phyloP scores from a whole-genome alignment of 345 rosid species.

The Salix koriyanagi region DNA sequence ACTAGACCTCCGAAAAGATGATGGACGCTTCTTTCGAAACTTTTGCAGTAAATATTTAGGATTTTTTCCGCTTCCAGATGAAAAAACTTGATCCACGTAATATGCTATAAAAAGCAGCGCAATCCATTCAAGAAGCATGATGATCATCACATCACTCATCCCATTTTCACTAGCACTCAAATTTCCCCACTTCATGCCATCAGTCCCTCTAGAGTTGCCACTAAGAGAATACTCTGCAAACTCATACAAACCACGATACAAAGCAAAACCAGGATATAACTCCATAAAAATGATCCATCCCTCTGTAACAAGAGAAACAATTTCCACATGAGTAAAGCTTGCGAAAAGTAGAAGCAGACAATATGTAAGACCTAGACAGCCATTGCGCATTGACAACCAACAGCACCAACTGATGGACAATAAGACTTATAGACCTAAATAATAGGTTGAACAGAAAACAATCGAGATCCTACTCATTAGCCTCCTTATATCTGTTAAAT shows the following conservation, averaged over 20 bases:
- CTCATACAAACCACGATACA: conserved; percentile 85
- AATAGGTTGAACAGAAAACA: background rate
- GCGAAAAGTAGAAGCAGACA: background rate
- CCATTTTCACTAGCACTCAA: conserved; percentile 52
- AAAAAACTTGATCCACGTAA: conserved; percentile 56
- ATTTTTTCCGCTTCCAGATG: conserved; percentile 52
- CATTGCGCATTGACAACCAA: background rate
- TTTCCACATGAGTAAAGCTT: background rate
- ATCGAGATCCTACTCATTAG: background rate
- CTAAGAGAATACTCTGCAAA: conserved; percentile 48
- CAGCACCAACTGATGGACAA: background rate
- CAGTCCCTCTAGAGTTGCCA: conserved; percentile 45
- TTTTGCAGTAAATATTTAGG: conserved; percentile 46
- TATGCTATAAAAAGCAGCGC: conserved; percentile 55
- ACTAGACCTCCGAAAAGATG: conserved; percentile 48
- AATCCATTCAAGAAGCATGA: conserved; percentile 73
- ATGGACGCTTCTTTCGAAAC: conserved; percentile 29
- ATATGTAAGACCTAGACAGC: background rate
- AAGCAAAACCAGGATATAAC: conserved; percentile 78
- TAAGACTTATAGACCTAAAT: background rate
- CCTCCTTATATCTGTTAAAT: background rate
- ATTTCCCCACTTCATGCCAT: conserved; percentile 74
- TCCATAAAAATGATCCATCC: conserved; percentile 63
- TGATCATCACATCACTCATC: conserved; percentile 55
- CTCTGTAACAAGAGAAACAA: conserved; percentile 40